phyloP scores from a whole-genome alignment of 805 yeast species.

The Geotrichum ghanense region DNA sequence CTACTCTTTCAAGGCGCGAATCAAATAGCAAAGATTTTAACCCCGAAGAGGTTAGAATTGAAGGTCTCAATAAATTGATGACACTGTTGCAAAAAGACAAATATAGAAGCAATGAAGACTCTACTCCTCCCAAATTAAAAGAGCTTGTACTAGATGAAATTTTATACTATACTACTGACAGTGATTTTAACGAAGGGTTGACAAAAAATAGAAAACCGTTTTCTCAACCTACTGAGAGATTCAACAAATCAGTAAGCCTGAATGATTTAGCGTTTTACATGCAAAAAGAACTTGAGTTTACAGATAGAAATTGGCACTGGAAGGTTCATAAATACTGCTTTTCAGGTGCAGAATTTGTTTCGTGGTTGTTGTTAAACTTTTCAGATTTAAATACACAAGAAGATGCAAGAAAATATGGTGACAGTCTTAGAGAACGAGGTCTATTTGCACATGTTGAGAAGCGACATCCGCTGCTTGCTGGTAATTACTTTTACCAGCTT shows the following conservation, averaged over 20 bases:
- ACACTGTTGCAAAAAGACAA: conserved; percentile 49
- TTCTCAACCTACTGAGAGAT: conserved; percentile 23
- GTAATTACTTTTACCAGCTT: conserved; percentile 80
- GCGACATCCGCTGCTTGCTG: conserved; percentile 79
- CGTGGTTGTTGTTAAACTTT: conserved; percentile 72
- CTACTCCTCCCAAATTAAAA: conserved; percentile 20
- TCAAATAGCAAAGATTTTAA: conserved; percentile 33
- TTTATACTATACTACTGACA: conserved; percentile 75
- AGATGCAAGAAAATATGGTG: conserved; percentile 75
- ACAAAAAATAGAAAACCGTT: conserved; percentile 28
- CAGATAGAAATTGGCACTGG: conserved; percentile 88
- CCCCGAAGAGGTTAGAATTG: conserved; percentile 84
- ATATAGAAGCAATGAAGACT: conserved; percentile 34
- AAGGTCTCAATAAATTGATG: conserved; percentile 61
- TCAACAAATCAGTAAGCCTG: conserved; percentile 40
- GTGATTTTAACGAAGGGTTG: conserved; percentile 20
- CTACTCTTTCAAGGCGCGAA: not conserved
- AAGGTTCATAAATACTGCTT: conserved; percentile 66
- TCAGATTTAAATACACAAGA: conserved; percentile 73
- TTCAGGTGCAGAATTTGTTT: conserved; percentile 73
- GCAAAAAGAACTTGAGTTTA: conserved; percentile 57
- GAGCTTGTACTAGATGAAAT: conserved; percentile 58
- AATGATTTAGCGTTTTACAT: conserved; percentile 49
- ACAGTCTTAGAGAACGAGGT: conserved; percentile 57
- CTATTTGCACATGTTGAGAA: conserved; percentile 72